phyloP scores from a whole-genome alignment of 768 basidiomycete species.

The Cubamyces sp. region DNA sequence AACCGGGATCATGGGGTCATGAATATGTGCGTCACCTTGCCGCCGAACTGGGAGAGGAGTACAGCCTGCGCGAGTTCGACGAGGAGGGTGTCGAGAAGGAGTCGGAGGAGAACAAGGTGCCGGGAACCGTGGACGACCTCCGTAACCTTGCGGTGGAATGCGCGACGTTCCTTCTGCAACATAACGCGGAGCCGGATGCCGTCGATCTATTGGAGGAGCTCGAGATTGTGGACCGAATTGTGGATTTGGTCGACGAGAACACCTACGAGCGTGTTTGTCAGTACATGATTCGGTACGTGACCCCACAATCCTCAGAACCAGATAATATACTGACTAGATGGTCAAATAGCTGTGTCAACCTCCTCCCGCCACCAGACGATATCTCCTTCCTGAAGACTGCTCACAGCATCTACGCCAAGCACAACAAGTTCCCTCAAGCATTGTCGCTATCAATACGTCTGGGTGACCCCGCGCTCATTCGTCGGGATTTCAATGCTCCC shows the following conservation, averaged over 20 bases:
- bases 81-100: conserved; percentile 35
- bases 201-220: conserved; percentile 94
- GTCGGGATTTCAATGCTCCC: conserved; percentile 87
- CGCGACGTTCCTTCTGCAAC: conserved; percentile 84
- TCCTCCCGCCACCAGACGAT: conserved; percentile 93
- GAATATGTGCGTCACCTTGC: conserved; percentile 98
- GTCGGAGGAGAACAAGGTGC: conserved; percentile 36
- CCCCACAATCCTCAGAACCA: background rate
- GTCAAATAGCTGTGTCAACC: conserved; percentile 71
- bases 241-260: conserved; percentile 80
- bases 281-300: conserved; percentile 89
- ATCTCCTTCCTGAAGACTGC: conserved; percentile 85
- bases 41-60: conserved; percentile 95
- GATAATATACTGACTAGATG: conserved; percentile 13
- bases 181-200: conserved; percentile 98
- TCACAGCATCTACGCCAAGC: conserved; percentile 85
- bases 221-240: conserved; percentile 83
- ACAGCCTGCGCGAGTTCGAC: conserved; percentile 66
- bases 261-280: conserved; percentile 89
- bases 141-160: conserved; percentile 79
- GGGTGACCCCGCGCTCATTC: conserved; percentile 77
- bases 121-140: conserved; percentile 75
- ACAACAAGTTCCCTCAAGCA: conserved; percentile 90
- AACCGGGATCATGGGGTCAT: conserved; percentile 98
- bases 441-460: conserved; percentile 85